phyloP scores from a whole-genome alignment of 257 asterid species.

The Paraleonurus japonicus region DNA sequence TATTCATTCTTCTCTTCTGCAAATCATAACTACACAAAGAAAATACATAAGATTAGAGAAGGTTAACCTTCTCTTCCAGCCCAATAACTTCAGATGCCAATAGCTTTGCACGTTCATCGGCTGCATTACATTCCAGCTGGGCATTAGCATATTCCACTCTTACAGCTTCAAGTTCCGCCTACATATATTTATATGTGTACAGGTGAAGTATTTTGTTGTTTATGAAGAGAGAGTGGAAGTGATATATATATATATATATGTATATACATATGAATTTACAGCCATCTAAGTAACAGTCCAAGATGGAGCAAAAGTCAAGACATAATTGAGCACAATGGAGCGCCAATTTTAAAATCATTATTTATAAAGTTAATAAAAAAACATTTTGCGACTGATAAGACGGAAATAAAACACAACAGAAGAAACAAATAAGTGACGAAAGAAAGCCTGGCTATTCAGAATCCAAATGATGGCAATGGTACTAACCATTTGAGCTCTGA shows the following conservation, averaged over 20 bases:
- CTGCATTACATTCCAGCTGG: slow-evolving; percentile 91
- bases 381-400: slow-evolving; percentile 17
- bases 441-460: not conserved
- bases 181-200: slow-evolving; percentile 24
- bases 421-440: not conserved
- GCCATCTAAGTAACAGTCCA: slow-evolving; percentile 1
- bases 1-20: slow-evolving; percentile 15
- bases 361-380: not conserved
- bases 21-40: not conserved
- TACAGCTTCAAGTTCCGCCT: slow-evolving; percentile 86
- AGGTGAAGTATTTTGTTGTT: slow-evolving; percentile 7
- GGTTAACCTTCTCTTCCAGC: slow-evolving; percentile 91
- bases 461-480: slow-evolving; percentile 1
- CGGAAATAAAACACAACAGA: slow-evolving; percentile 8
- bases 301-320: slow-evolving; percentile 5
- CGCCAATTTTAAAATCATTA: slow-evolving; percentile 17
- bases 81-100: slow-evolving; percentile 97
- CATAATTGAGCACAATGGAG: not conserved
- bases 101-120: slow-evolving; percentile 93
- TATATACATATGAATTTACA: not conserved
- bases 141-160: slow-evolving; percentile 73
- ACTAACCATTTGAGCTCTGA: slow-evolving; percentile 76
- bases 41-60: not conserved
- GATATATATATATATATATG: not conserved
- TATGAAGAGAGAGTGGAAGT: not conserved